A percentile compares a stretch with the other conserved stretches of the same genome.
Conservation (phyloP, 2,329 filamentous ascomycete species). For the Thielaviopsis punctulata region DNA sequence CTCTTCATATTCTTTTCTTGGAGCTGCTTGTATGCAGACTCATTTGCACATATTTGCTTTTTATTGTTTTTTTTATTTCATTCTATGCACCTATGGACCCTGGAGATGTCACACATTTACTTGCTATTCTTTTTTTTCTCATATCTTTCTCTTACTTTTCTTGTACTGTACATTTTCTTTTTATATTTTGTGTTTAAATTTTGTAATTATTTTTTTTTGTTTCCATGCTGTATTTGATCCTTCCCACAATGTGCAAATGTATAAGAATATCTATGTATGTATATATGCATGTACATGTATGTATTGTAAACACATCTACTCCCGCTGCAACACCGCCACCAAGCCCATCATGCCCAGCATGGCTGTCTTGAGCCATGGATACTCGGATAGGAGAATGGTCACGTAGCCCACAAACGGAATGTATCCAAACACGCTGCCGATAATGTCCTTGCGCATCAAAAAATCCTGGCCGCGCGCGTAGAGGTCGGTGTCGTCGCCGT, state of each 20-base stretch:
- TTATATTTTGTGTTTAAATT: neutral
- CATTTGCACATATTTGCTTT: neutral
- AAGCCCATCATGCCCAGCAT: slow-evolving; percentile 91
- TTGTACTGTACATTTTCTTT: neutral
- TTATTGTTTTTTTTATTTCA: neutral
- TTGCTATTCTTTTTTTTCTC: neutral
- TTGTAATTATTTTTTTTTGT: neutral
- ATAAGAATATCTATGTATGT: neutral
- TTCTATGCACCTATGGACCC: neutral
- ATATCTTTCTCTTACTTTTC: neutral
- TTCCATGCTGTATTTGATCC: neutral
- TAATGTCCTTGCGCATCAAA: slow-evolving; percentile 72
- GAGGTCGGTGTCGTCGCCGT: slow-evolving; percentile 73
- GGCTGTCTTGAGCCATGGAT: slow-evolving; percentile 92
- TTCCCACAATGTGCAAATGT: neutral
- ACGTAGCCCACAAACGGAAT: slow-evolving; percentile 94
- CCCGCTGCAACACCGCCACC: slow-evolving; percentile 79
- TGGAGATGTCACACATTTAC: neutral
- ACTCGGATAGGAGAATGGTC: slow-evolving; percentile 84
- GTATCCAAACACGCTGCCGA: slow-evolving; percentile 82
- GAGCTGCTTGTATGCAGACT: neutral
- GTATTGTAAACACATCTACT: slow-evolving; percentile 32
- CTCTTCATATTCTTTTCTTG: neutral
- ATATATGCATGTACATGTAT: neutral
- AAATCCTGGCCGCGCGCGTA: slow-evolving; percentile 80